Evolutionary conservation across 2,329 filamentous ascomycete species (phyloP), one percentile per base, ranked within the genome.

Genomic region (Colletotrichum camelliae): DNA sequence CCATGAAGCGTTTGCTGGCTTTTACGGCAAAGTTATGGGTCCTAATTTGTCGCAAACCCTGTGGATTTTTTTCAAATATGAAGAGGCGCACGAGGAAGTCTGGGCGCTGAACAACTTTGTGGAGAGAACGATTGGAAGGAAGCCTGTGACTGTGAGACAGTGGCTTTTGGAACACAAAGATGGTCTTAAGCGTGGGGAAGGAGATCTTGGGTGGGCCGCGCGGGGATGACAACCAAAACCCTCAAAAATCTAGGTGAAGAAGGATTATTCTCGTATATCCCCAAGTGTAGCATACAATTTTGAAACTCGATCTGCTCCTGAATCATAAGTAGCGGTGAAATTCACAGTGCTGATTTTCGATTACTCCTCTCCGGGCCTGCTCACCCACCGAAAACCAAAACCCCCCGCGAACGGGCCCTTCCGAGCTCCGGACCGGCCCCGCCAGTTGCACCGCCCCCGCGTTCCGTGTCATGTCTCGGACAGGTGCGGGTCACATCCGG

Each of bases 91-190:
- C 29, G 48, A 58, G 24, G 61, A 71, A 1, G 33, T 57, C 15
- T 71, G 61, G 61, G 60, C 69, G 9, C 13, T 71, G 31, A 71
- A 71, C 18, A 55, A 71, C 4, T 66, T 71, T 1, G 69, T 58
- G 4, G 60, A 66, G 31, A 29, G 61, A 8, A 33, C 43, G 2
- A 24, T 66, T 15, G 61, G 48, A n/a, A 71, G 33, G 24, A 66
- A 66, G 18, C 69, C 60, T 16, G 43, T 21, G 2, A 58, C 39
- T 39, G 69, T 71, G 37, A 66, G 21, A 18, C 48, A 24, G 16
- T 66, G 69, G 69, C 43, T 71, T 9, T 21, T 43, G 24, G 69
- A 71, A 33, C 69, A 71, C 61, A 71, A 66, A 31, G 69, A 69
- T 24, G 67, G 0, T 5, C 35, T 69, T 0, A n/a, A 37, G 52